Percentiles rank a stretch among this genome's conserved stretches.
Evolutionary conservation across 2,329 filamentous ascomycete species (phyloP).

Genomic region (Didymella glomerata): DNA sequence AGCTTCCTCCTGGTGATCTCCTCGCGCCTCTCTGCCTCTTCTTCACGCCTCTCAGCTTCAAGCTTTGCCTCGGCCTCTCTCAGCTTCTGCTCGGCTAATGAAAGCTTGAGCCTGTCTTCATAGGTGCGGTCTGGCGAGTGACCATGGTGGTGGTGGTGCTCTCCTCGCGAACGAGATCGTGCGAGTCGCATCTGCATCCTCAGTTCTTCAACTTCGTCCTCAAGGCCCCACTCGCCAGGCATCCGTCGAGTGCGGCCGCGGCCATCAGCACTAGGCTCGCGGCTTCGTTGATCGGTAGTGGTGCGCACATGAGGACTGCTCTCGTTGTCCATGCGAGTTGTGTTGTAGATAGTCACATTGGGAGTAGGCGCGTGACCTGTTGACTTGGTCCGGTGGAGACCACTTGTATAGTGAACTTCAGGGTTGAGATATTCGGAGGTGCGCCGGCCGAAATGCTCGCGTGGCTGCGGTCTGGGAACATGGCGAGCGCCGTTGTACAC

Average conservation of each 20-base stretch:
- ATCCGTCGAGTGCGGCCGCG: conserved; percentile 42
- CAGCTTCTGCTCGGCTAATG: conserved; percentile 47
- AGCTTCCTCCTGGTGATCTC: conserved; percentile 47
- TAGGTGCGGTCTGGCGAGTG: conserved; percentile 32
- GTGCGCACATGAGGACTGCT: conserved; percentile 44
- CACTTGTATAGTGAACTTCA: conserved; percentile 38
- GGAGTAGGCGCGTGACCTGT: conserved; percentile 55
- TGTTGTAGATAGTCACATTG: conserved; percentile 58
- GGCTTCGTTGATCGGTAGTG: conserved; percentile 40
- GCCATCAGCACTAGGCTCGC: conserved; percentile 39
- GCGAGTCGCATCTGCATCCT: conserved; percentile 34
- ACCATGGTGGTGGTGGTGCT: conserved; percentile 33
- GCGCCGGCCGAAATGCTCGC: conserved; percentile 34
- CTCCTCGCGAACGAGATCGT: conserved; percentile 39
- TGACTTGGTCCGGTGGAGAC: conserved; percentile 56
- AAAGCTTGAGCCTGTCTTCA: conserved; percentile 45
- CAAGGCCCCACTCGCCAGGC: conserved; percentile 47
- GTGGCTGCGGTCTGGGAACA: conserved; percentile 32
- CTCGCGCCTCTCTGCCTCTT: conserved; percentile 48
- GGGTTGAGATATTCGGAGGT: conserved; percentile 44
- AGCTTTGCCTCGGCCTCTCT: conserved; percentile 48
- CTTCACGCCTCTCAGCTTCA: conserved; percentile 46
- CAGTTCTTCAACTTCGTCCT: conserved; percentile 48
- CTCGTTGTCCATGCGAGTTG: conserved; percentile 51
- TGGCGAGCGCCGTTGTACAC: conserved; percentile 43